Conservation (phyloP, 2,329 filamentous ascomycete species). For the Neofusicoccum ribis region DNA sequence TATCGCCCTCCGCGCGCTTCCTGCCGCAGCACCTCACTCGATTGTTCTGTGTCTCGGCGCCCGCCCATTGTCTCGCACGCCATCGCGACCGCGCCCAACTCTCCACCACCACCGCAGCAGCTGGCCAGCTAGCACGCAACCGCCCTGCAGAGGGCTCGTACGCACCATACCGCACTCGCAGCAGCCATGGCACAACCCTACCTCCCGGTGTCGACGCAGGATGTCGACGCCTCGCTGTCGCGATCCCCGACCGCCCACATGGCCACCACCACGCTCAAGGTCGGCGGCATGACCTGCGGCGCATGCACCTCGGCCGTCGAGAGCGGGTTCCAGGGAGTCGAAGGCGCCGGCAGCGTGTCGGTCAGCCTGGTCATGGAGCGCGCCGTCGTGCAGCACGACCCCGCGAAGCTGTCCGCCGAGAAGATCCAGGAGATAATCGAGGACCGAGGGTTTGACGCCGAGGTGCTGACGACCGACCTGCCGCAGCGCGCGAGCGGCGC, state of each 20-base stretch:
- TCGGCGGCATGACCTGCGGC: constrained; percentile 86
- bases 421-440: constrained; percentile 83
- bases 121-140: neutral
- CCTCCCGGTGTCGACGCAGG: constrained; percentile 23
- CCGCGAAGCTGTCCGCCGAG: constrained; percentile 70
- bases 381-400: constrained; percentile 90
- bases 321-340: constrained; percentile 78
- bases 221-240: constrained; percentile 15
- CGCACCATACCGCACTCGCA: constrained; percentile 5
- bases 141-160: neutral
- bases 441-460: constrained; percentile 87
- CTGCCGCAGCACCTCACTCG: neutral
- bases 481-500: constrained; percentile 50
- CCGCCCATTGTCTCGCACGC: neutral
- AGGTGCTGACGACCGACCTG: constrained; percentile 80
- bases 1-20: neutral
- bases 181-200: constrained; percentile 31
- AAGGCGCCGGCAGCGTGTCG: constrained; percentile 81
- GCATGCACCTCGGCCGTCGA: constrained; percentile 96
- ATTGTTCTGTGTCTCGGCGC: neutral
- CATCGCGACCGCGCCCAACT: neutral
- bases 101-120: neutral
- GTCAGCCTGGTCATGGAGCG: constrained; percentile 94
- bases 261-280: constrained; percentile 86
- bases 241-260: constrained; percentile 52